These are phyloP conservation scores for Amyloporia xantha DNA, from an alignment of 768 basidiomycete genomes.

Conservation along the genomic window DNA sequence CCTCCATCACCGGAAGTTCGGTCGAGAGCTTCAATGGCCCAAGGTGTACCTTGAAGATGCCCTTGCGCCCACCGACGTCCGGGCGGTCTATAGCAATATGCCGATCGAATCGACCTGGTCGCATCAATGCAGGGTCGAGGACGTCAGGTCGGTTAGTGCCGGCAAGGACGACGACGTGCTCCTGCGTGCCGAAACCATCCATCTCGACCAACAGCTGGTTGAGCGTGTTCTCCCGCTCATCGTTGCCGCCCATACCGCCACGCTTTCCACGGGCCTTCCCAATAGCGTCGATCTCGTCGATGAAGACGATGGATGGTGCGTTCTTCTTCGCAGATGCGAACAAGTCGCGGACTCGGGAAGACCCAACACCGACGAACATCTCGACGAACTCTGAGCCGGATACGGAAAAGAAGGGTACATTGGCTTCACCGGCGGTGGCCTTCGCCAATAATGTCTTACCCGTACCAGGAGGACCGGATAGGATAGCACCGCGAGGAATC, in stretches of 20 bases:
- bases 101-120: slow-evolving; percentile 95
- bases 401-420: slow-evolving; percentile 96
- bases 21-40: slow-evolving; percentile 68
- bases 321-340: slow-evolving; percentile 97
- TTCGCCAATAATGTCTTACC: slow-evolving; percentile 98
- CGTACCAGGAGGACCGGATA: slow-evolving; percentile 95
- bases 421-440: slow-evolving; percentile 97
- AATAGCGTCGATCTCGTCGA: slow-evolving; percentile 99
- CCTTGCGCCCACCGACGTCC: slow-evolving; percentile 88
- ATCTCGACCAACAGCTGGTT: slow-evolving; percentile 98
- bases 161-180: slow-evolving; percentile 93
- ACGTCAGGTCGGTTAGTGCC: slow-evolving; percentile 98
- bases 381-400: slow-evolving; percentile 99
- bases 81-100: slow-evolving; percentile 95
- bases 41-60: slow-evolving; percentile 92
- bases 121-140: slow-evolving; percentile 90
- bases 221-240: slow-evolving; percentile 95
- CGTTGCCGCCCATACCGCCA: slow-evolving; percentile 84
- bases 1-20: slow-evolving; percentile 40
- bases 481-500: slow-evolving; percentile 91
- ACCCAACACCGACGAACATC: slow-evolving; percentile 99
- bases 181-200: slow-evolving; percentile 98
- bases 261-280: slow-evolving; percentile 84
- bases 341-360: slow-evolving; percentile 93
- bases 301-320: slow-evolving; percentile 97